Evolutionary conservation across 2,329 filamentous ascomycete genomes (phyloP).

Genomic region (Phoma sp.): DNA sequence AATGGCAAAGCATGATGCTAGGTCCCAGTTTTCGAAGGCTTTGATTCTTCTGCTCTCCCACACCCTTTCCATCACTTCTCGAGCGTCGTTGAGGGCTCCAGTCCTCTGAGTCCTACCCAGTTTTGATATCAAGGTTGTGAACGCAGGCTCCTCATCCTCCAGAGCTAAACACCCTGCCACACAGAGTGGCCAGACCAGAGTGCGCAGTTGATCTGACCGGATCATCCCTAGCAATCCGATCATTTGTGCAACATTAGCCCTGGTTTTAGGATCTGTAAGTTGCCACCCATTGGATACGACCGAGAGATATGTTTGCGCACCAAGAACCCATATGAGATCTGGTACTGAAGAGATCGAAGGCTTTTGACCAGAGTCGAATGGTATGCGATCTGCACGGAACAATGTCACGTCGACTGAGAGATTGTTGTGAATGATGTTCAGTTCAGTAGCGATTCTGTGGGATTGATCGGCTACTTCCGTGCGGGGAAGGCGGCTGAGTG

Average conservation of each 20-base stretch:
- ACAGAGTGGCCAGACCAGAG: conserved; percentile 22
- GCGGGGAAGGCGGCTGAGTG: background rate
- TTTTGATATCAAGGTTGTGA: conserved; percentile 3
- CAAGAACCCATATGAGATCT: conserved; percentile 20
- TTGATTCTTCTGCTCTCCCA: conserved; percentile 8
- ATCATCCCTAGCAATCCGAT: conserved; percentile 7
- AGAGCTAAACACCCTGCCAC: conserved; percentile 22
- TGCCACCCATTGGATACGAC: conserved; percentile 18
- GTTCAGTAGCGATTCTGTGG: background rate
- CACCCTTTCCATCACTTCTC: conserved; percentile 10
- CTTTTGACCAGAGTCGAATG: background rate
- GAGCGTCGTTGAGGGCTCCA: conserved; percentile 16
- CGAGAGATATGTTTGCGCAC: conserved; percentile 17
- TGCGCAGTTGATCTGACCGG: conserved; percentile 12
- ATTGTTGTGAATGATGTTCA: background rate
- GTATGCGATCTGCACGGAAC: background rate
- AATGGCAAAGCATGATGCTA: conserved; percentile 16
- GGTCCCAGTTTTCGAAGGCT: background rate
- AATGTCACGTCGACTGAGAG: background rate
- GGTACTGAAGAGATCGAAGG: background rate
- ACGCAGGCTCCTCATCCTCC: conserved; percentile 2
- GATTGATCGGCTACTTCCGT: no score
- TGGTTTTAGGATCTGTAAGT: conserved; percentile 2
- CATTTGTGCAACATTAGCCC: conserved; percentile 8
- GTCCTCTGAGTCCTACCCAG: conserved; percentile 4